Conservation (phyloP, 306 rosid species). For the Glycyrrhiza uralensis region DNA sequence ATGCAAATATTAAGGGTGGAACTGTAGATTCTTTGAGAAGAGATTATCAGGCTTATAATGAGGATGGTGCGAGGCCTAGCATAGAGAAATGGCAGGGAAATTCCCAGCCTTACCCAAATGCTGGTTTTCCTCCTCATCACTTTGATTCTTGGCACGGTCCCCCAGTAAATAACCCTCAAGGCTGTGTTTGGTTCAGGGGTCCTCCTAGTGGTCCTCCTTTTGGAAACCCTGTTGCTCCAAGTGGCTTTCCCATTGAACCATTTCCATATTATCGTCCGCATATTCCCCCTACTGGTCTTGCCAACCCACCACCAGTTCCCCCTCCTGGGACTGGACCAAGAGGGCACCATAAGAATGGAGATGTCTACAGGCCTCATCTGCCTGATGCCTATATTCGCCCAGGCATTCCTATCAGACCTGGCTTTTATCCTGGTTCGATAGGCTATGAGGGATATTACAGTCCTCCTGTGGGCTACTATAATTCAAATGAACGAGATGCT, state of each 20-base stretch:
- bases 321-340: conserved; percentile 71
- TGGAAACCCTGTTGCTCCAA: conserved; percentile 68
- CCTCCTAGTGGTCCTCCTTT: conserved; percentile 83
- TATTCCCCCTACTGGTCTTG: conserved; percentile 63
- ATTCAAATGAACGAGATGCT: conserved; percentile 69
- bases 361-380: conserved; percentile 79
- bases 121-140: conserved; percentile 64
- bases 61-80: conserved; percentile 60
- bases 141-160: conserved; percentile 82
- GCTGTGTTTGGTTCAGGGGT: conserved; percentile 88
- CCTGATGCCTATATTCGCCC: conserved; percentile 78
- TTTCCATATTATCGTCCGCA: conserved; percentile 80
- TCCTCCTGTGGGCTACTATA: conserved; percentile 73
- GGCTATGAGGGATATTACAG: conserved; percentile 73
- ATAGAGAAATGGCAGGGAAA: conserved; percentile 82
- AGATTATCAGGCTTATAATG: conserved; percentile 48
- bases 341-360: conserved; percentile 84
- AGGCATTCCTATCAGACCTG: conserved; percentile 81
- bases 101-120: conserved; percentile 65
- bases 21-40: conserved; percentile 58
- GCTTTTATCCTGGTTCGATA: conserved; percentile 77
- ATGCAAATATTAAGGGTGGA: conserved; percentile 43
- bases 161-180: conserved; percentile 74
- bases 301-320: conserved; percentile 59
- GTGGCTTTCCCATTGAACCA: conserved; percentile 84